Base-by-base conservation (phyloP, 2,329 filamentous ascomycete species). In the Penicillium carneum region DNA sequence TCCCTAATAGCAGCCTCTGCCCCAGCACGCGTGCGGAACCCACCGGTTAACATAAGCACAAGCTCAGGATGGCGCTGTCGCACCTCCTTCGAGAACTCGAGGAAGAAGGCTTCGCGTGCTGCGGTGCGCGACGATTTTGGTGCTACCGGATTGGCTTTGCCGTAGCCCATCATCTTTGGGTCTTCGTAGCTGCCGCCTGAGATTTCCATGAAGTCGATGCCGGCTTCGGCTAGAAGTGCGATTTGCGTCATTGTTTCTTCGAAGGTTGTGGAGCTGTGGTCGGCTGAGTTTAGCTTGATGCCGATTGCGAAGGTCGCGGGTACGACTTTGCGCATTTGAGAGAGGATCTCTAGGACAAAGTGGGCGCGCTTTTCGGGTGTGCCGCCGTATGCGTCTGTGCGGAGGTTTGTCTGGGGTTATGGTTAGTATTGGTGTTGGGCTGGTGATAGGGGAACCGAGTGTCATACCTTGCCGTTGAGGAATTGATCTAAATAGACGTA, bases 181-280 rank as follows among this genome's bases (percentile, higher is more conserved):
- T 86, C 74, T 66, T 88, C 84, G 64, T 84, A 88, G 0, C 74
- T 84, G 0, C 89, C 88, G 0, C 89, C 89, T 18, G 84, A 87
- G 29, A 91, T 82, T 74, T 92, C 88, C 1, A 91, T 75, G 65
- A 90, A 90, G 74, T 91, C 89, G 1, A 91, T 75, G 0, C 74
- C 74, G 1, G 75, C 76, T 11, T 75, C 72, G 14, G 70, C 69
- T 1, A 79, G 5, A 77, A 84, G 41, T 79, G 80, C 5, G 10
- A 89, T 78, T 69, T 90, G 88, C 59, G 85, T 82, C 41, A 90
- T 75, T 38, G 82, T 84, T 12, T 87, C 86, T 10, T 82, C 74
- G 20, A 74, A 74, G n/a, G 66, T 71, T 14, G 63, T 33, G 16
- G 73, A 73, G 64, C 65, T 72, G 67, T 82, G 79, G 58, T 85